Conservation (phyloP, 2,329 filamentous ascomycete species). For the Westerdykella sp. region DNA sequence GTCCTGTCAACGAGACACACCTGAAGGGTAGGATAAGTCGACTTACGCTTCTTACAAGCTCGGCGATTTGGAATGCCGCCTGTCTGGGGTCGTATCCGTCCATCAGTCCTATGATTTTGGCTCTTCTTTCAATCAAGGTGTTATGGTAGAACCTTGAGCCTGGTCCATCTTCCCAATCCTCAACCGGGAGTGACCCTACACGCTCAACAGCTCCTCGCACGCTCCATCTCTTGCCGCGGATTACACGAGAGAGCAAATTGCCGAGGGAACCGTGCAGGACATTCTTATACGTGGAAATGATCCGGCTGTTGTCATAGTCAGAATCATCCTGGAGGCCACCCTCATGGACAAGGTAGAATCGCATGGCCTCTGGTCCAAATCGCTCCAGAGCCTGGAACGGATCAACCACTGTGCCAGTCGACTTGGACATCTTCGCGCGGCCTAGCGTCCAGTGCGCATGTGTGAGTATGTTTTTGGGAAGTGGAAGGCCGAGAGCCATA, state of each 20-base stretch:
- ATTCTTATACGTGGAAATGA: conserved; percentile 73
- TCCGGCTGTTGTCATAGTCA: conserved; percentile 73
- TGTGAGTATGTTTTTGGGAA: conserved; percentile 73
- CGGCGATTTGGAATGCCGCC: conserved; percentile 20
- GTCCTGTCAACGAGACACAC: conserved; percentile 1
- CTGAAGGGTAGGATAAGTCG: not conserved
- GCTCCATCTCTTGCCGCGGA: conserved; percentile 63
- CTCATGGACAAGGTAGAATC: conserved; percentile 80
- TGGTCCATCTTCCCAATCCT: conserved; percentile 23
- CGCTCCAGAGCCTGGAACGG: conserved; percentile 86
- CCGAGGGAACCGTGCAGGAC: conserved; percentile 71
- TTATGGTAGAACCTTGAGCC: conserved; percentile 30
- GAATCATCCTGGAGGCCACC: conserved; percentile 72
- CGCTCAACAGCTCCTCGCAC: conserved; percentile 53
- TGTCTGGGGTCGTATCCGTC: conserved; percentile 25
- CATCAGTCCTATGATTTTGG: conserved; percentile 17
- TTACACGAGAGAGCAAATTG: conserved; percentile 69
- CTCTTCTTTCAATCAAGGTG: conserved; percentile 30
- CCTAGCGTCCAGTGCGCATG: conserved; percentile 96
- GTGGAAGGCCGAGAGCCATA: conserved; percentile 74
- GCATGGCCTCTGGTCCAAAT: conserved; percentile 80
- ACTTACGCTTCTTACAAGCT: conserved; percentile 26
- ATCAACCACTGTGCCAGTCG: conserved; percentile 88
- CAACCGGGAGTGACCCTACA: conserved; percentile 20
- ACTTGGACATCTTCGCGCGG: conserved; percentile 93